These are phyloP conservation scores for Yamadazyma diospyri DNA, from an alignment of 1,139 yeast species.

Conservation along the genomic window DNA sequence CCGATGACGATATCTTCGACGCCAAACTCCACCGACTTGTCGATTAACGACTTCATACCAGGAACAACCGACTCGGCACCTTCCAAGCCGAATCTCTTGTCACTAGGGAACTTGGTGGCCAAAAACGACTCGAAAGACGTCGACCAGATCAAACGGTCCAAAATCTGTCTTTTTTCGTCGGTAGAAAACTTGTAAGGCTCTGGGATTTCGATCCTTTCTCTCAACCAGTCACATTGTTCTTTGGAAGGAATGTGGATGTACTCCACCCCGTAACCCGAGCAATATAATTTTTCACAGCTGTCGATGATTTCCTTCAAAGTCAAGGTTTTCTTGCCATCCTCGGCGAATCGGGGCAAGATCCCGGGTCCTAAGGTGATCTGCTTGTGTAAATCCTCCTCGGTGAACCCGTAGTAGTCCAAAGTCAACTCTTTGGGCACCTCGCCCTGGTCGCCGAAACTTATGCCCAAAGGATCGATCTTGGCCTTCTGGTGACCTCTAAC, in stretches of 20 bases:
- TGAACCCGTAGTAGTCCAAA: constrained; percentile 85
- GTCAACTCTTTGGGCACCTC: constrained; percentile 80
- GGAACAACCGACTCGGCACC: constrained; percentile 97
- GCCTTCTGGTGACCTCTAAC: constrained; percentile 98
- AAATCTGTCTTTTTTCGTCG: constrained; percentile 93
- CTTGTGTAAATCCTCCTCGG: constrained; percentile 78
- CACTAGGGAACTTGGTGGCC: constrained; percentile 95
- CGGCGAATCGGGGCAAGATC: constrained; percentile 87
- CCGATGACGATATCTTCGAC: constrained; percentile 96
- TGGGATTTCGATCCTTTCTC: constrained; percentile 95
- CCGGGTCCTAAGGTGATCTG: constrained; percentile 96
- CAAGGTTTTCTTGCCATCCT: constrained; percentile 59
- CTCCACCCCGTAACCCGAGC: constrained; percentile 88
- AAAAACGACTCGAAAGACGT: constrained; percentile 90
- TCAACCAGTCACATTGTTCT: constrained; percentile 95
- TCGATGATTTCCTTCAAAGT: constrained; percentile 74
- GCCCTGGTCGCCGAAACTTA: constrained; percentile 72
- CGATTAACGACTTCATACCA: constrained; percentile 94
- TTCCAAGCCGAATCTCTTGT: constrained; percentile 96
- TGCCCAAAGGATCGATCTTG: constrained; percentile 88
- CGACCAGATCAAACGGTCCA: constrained; percentile 96
- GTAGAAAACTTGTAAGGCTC: constrained; percentile 75
- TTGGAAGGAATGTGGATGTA: constrained; percentile 96
- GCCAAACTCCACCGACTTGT: constrained; percentile 88
- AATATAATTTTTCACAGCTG: constrained; percentile 80